phyloP scores from a whole-genome alignment of 768 basidiomycete genomes.

The Boletus rufocinnamomeus region DNA sequence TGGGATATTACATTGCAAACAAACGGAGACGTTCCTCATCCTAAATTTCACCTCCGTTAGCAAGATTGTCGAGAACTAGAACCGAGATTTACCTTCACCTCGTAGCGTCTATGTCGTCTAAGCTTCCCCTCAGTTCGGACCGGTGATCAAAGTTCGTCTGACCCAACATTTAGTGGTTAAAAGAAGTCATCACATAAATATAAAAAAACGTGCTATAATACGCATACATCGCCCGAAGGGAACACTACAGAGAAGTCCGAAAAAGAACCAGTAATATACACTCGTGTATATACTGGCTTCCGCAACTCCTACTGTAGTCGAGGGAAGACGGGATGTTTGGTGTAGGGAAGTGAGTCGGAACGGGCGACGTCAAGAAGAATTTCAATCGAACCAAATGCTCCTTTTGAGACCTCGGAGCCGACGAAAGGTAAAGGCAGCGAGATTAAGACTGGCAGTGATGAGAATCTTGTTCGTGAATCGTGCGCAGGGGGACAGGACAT shows the following conservation, averaged over 20 bases:
- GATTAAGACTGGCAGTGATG: background rate
- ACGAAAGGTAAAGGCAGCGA: constrained; percentile 10
- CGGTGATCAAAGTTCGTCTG: background rate
- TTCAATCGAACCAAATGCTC: background rate
- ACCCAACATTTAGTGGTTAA: background rate
- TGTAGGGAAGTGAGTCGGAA: background rate
- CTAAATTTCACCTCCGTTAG: background rate
- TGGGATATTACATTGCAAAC: too few relatives aligned
- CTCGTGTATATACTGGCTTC: background rate
- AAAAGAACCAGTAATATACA: constrained; percentile 3
- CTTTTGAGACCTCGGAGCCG: background rate
- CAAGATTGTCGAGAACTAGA: background rate
- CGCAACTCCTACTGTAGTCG: background rate
- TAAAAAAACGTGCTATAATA: background rate
- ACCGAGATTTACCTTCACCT: background rate
- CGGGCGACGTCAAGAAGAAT: background rate
- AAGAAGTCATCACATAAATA: background rate
- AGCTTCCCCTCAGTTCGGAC: background rate
- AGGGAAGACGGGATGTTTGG: background rate
- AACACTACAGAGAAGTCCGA: constrained; percentile 4
- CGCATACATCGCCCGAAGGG: background rate
- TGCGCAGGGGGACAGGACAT: background rate
- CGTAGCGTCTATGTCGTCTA: background rate
- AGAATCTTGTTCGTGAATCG: background rate
- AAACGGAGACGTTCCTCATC: background rate